These are phyloP conservation scores for Neospermospora avenae DNA, from an alignment of 2,329 filamentous ascomycete species.

Conservation along the genomic window DNA sequence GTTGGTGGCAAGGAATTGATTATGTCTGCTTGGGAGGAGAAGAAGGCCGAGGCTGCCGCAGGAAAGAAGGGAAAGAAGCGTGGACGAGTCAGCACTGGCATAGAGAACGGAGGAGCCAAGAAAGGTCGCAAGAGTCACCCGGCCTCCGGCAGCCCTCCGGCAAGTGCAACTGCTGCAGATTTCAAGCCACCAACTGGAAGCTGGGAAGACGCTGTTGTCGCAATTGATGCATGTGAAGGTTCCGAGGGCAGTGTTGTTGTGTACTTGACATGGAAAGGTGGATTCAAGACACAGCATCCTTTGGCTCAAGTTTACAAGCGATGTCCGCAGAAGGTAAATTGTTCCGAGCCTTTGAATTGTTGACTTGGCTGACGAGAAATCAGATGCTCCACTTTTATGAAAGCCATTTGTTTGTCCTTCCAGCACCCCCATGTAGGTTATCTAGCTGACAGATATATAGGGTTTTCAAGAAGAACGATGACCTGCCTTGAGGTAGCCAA, in stretches of 20 bases:
- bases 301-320: constrained; percentile 67
- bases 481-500: not conserved
- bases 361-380: constrained; percentile 12
- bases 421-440: not conserved
- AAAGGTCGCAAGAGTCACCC: constrained; percentile 41
- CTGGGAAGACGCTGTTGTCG: constrained; percentile 72
- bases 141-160: constrained; percentile 47
- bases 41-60: constrained; percentile 38
- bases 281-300: constrained; percentile 70
- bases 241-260: constrained; percentile 59
- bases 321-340: constrained; percentile 69
- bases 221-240: constrained; percentile 71
- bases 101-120: constrained; percentile 28
- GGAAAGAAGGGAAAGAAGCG: constrained; percentile 57
- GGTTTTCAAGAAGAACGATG: constrained; percentile 27
- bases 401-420: constrained; percentile 40
- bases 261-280: constrained; percentile 71
- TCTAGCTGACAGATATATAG: constrained; percentile 19
- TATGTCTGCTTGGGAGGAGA: constrained; percentile 42
- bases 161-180: constrained; percentile 37
- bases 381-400: constrained; percentile 50
- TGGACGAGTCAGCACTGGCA: constrained; percentile 43
- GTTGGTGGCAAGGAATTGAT: constrained; percentile 63
- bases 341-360: not conserved
- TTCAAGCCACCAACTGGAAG: constrained; percentile 70